Evolutionary conservation across 1,284 basidiomycete species (phyloP).

Genomic region (Thelephora terrestris): DNA sequence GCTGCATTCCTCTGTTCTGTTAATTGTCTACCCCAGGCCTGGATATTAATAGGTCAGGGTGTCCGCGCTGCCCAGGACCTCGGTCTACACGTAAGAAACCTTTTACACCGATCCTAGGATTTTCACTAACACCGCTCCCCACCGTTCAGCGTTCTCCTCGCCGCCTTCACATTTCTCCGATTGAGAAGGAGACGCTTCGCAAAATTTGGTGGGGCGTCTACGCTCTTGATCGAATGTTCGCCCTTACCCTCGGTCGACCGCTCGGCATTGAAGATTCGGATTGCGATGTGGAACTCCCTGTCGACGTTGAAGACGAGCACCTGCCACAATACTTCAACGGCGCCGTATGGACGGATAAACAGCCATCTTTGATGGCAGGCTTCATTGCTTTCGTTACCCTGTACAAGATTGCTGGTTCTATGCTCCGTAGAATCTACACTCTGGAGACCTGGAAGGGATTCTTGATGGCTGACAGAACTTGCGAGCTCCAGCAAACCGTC

Average conservation of each 20-base stretch:
- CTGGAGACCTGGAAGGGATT: constrained; percentile 65
- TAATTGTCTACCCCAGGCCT: constrained; percentile 85
- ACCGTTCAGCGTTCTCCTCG: constrained; percentile 64
- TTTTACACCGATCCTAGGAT: not conserved
- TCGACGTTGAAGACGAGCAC: constrained; percentile 71
- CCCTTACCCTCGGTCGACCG: constrained; percentile 75
- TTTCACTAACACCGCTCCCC: constrained; percentile 11
- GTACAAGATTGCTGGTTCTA: constrained; percentile 74
- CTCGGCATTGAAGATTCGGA: constrained; percentile 72
- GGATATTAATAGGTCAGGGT: constrained; percentile 83
- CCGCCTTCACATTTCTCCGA: constrained; percentile 53
- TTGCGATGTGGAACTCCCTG: constrained; percentile 74
- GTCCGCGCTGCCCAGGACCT: constrained; percentile 81
- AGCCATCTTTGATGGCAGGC: constrained; percentile 70
- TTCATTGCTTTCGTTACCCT: constrained; percentile 66
- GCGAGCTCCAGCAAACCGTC: constrained; percentile 63
- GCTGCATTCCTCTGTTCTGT: constrained; percentile 84
- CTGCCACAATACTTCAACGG: constrained; percentile 64
- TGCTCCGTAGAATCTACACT: constrained; percentile 75
- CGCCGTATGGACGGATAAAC: constrained; percentile 40
- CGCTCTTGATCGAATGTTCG: constrained; percentile 81
- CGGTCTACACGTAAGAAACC: constrained; percentile 69
- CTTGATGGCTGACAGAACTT: constrained; percentile 63
- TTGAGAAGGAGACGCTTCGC: constrained; percentile 79
- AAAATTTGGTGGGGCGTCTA: constrained; percentile 92